Base-by-base conservation (phyloP, 257 asterid species). In the Gentiana macrophylla region DNA sequence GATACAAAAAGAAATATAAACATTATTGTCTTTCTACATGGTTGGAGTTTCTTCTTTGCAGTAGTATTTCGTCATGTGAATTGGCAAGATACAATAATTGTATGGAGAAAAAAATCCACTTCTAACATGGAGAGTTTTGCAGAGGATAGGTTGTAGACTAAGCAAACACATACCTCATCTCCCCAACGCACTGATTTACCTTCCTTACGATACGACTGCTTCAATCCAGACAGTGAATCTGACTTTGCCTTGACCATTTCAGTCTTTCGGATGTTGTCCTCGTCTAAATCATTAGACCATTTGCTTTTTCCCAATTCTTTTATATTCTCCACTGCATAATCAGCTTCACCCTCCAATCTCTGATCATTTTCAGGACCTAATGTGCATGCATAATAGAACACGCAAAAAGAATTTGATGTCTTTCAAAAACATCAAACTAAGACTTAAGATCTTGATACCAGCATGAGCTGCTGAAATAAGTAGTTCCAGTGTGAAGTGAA, bases 121-220 rank as follows among this genome's bases (percentile, higher is more conserved):
- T 41, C 44, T 34, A 59, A 35, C 37, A 57, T 51, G 55, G 52
- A 4, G 50, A 65, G 48, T 4, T 13, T 53, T 49, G 35, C 34
- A 52, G 8, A 35, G 38, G 38, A 44, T 9, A 10, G 32, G 37
- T 10, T 7, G 49, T 10, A 34, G 44, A 55, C 12, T 55, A 37
- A 24, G 50, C 45, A 55, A 41, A 52, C 32, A 52, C 81, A 73
- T 91, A 91, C 96, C 98, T 91, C 72, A 71, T 87, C 98, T 62
- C 93, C 85, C 98, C 96, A 91, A 81, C 84, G 92, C 54, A 91
- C 86, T 60, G 90, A 79, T 82, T 91, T 87, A 79, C 98, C 94
- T 81, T 81, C 80, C 84, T 87, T 87, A 68, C 81, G 63, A 76
- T 63, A 74, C 62, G 91, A 72, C 69, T 78, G 73, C 9, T 52